Base-by-base conservation (phyloP, 805 yeast genomes). In the Starmerella stigmatis region DNA sequence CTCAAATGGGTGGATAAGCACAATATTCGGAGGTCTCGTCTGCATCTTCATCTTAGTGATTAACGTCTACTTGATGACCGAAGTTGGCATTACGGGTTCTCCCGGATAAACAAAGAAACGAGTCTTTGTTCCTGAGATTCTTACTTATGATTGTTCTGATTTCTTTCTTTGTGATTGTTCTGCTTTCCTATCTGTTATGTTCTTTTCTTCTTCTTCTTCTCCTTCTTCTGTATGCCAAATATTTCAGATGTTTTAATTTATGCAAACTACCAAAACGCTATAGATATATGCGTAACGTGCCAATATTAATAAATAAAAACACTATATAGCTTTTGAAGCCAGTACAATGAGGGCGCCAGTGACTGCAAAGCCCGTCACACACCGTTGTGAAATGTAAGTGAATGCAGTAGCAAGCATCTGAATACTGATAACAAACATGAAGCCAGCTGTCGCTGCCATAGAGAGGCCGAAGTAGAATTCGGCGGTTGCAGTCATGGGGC, bases 361-460 rank as follows among this genome's bases (percentile, higher is more conserved):
- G 28, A 80, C 62, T 33, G 75, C 67, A 80, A 86, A 81, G 5
- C 64, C 54, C 45, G 81, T 58, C 2, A 79, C 83, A 8, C 62
- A 64, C 25, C 72, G 72, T 45, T 80, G 81, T 22, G 74, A 36
- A 27, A 92, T 86, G 60, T 85, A 85, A 0, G 79, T 73, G 25
- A 85, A 74, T 0, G 94, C 84, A 16, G 88, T 76, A 10, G 86
- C 82, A 58, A 83, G 79, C 94, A 88, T 83, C 54, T 86, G 88
- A 35, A 86, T 64, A 0, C 86, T 81, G 39, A 88, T 80, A n/a
- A 81, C 81, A 0, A 80, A 68, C 55, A 88, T 68, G 57, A 88
- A 88, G 0, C 97, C 96, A 26, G 89, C 73, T 0, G 96, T 86
- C 4, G 80, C 59, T 4, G 82, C 74, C 59, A 89, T 70, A 12